Evolutionary conservation across 2,329 filamentous ascomycete genomes (phyloP).

Genomic region (Colletotrichum sp.): DNA sequence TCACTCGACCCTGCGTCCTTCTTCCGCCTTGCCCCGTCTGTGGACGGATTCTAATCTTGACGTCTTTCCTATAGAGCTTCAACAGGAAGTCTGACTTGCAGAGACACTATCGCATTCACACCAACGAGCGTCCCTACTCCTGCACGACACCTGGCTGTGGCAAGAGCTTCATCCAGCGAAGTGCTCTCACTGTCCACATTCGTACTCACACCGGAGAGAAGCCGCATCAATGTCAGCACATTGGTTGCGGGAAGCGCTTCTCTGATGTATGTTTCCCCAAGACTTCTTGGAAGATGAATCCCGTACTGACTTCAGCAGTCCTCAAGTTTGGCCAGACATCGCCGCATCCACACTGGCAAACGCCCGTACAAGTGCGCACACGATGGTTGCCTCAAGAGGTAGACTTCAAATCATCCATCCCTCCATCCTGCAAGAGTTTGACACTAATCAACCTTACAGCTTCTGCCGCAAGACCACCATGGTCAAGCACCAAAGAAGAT

Average conservation of each 20-base stretch:
- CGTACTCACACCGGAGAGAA: conserved; percentile 76
- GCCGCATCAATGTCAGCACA: conserved; percentile 70
- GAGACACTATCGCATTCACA: conserved; percentile 74
- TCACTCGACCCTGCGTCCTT: not conserved
- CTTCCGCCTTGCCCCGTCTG: not conserved
- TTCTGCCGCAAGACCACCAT: conserved; percentile 77
- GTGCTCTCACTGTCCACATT: conserved; percentile 73
- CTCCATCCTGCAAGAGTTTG: not conserved
- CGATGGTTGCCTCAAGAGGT: conserved; percentile 68
- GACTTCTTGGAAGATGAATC: not conserved
- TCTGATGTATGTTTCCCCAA: conserved; percentile 61
- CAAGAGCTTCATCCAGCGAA: conserved; percentile 75
- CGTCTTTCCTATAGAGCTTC: conserved; percentile 60
- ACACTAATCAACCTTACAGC: conserved; percentile 42
- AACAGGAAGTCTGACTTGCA: conserved; percentile 75
- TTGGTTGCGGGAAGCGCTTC: conserved; percentile 71
- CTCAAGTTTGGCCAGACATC: conserved; percentile 68
- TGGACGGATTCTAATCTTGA: conserved; percentile 16
- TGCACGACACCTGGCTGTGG: conserved; percentile 66
- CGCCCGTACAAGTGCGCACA: conserved; percentile 69
- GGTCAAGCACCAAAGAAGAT: conserved; percentile 70
- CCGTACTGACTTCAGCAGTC: conserved; percentile 53
- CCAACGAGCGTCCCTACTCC: conserved; percentile 71
- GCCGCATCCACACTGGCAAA: conserved; percentile 70
- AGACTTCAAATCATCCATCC: conserved; percentile 22